phyloP scores from a whole-genome alignment of 208 protist species.

The Endotrypanum monterogeii region DNA sequence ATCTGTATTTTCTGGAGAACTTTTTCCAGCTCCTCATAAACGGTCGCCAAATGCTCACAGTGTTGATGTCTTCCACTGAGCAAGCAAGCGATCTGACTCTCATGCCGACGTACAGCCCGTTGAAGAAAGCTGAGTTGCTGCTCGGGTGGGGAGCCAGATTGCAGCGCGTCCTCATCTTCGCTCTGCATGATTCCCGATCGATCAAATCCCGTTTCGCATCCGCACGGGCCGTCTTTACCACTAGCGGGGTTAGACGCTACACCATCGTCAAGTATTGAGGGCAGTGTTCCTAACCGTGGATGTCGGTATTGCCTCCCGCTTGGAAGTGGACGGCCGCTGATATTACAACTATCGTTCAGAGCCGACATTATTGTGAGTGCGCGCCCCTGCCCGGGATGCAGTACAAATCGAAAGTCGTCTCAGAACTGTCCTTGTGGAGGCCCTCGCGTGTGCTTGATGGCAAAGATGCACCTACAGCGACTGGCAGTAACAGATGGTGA shows the following conservation, averaged over 20 bases:
- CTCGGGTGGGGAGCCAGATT: slow-evolving; percentile 18
- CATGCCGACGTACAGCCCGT: slow-evolving; percentile 15
- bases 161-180: neutral
- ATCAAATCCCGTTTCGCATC: neutral
- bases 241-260: neutral
- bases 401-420: too few species aligned
- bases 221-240: neutral
- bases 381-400: neutral
- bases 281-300: neutral
- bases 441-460: neutral
- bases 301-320: neutral
- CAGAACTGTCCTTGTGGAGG: neutral
- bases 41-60: slow-evolving; percentile 27
- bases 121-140: slow-evolving; percentile 21
- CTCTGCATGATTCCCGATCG: neutral
- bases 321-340: neutral
- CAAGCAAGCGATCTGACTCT: slow-evolving; percentile 12
- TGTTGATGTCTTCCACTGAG: slow-evolving; percentile 32
- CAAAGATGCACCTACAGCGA: neutral
- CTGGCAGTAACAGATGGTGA: too few species aligned
- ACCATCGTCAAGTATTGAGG: neutral
- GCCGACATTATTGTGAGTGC: slow-evolving; percentile 10
- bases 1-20: slow-evolving; percentile 21
- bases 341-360: slow-evolving; percentile 19
- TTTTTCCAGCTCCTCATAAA: slow-evolving; percentile 31